These are phyloP conservation scores for Dichotomopilus funicola DNA, from an alignment of 2,329 filamentous ascomycete genomes.

Conservation along the genomic window DNA sequence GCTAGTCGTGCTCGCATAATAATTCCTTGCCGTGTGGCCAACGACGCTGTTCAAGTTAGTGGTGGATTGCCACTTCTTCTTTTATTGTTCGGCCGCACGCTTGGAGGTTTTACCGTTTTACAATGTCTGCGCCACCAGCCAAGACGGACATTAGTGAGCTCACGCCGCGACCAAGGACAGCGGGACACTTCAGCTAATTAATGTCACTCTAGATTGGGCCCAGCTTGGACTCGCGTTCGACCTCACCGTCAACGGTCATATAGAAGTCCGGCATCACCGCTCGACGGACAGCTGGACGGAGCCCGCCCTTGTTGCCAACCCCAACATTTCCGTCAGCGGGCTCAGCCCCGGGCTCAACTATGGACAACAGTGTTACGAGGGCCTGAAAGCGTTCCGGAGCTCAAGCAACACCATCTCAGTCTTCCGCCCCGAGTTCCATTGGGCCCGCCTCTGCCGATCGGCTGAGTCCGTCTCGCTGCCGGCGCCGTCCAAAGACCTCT, in stretches of 20 bases:
- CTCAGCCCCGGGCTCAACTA: slow-evolving; percentile 96
- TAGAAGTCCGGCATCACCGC: slow-evolving; percentile 77
- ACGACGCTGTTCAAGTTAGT: not conserved
- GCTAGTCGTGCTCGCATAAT: not conserved
- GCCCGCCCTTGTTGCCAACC: slow-evolving; percentile 73
- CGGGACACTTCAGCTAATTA: not conserved
- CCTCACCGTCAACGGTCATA: slow-evolving; percentile 76
- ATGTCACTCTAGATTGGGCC: not conserved
- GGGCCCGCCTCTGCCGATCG: slow-evolving; percentile 74
- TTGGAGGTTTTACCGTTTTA: not conserved
- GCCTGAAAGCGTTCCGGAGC: slow-evolving; percentile 90
- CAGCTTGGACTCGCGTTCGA: not conserved
- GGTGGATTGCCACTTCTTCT: not conserved
- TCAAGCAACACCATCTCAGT: slow-evolving; percentile 66
- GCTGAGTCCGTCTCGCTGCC: slow-evolving; percentile 80
- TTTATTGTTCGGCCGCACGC: not conserved
- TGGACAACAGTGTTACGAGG: slow-evolving; percentile 95
- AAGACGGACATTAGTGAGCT: slow-evolving; percentile 1
- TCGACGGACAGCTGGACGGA: slow-evolving; percentile 70
- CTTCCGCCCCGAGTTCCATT: slow-evolving; percentile 84
- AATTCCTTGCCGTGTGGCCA: not conserved
- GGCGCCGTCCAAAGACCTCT: slow-evolving; percentile 66
- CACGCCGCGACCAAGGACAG: not conserved
- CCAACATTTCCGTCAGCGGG: slow-evolving; percentile 83
- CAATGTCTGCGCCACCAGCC: slow-evolving; percentile 1